Percentiles rank a stretch among this genome's conserved stretches.
phyloP scores from a whole-genome alignment of 805 yeast species.

The Candida manassasensis region DNA sequence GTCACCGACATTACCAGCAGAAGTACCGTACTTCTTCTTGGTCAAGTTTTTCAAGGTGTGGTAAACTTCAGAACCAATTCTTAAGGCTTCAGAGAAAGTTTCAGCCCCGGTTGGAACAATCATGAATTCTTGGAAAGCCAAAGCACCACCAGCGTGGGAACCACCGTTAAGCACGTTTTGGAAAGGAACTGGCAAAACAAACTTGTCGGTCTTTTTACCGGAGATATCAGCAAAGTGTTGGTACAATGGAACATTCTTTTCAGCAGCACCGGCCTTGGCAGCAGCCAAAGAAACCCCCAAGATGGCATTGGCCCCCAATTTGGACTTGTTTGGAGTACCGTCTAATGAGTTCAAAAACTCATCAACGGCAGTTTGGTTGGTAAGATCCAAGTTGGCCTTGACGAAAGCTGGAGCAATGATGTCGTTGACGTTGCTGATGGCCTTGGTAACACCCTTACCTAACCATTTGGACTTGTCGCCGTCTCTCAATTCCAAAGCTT shows the following conservation, averaged over 20 bases:
- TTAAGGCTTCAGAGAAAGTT: conserved; percentile 89
- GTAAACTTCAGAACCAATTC: conserved; percentile 97
- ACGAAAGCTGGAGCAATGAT: conserved; percentile 92
- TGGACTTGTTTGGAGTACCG: conserved; percentile 96
- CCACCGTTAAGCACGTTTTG: conserved; percentile 99
- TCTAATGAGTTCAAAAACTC: conserved; percentile 81
- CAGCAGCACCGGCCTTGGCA: conserved; percentile 98
- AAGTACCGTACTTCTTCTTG: conserved; percentile 92
- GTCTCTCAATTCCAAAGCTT: conserved; percentile 98
- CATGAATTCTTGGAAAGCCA: conserved; percentile 99
- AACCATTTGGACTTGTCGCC: conserved; percentile 96
- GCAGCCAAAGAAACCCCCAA: conserved; percentile 96
- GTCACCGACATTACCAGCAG: conserved; percentile 99
- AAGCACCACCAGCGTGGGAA: conserved; percentile 99
- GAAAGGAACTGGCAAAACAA: conserved; percentile 97
- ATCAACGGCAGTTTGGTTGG: conserved; percentile 83
- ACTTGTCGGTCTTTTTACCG: conserved; percentile 69
- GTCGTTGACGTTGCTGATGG: conserved; percentile 93
- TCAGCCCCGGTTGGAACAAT: conserved; percentile 92
- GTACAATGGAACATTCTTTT: conserved; percentile 89
- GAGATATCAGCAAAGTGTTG: conserved; percentile 81
- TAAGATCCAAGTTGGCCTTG: conserved; percentile 75
- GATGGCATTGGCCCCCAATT: conserved; percentile 98
- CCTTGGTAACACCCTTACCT: conserved; percentile 98
- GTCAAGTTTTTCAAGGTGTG: conserved; percentile 91